Conservation (phyloP, 2,329 filamentous ascomycete genomes). For the Colletotrichum sp. region DNA sequence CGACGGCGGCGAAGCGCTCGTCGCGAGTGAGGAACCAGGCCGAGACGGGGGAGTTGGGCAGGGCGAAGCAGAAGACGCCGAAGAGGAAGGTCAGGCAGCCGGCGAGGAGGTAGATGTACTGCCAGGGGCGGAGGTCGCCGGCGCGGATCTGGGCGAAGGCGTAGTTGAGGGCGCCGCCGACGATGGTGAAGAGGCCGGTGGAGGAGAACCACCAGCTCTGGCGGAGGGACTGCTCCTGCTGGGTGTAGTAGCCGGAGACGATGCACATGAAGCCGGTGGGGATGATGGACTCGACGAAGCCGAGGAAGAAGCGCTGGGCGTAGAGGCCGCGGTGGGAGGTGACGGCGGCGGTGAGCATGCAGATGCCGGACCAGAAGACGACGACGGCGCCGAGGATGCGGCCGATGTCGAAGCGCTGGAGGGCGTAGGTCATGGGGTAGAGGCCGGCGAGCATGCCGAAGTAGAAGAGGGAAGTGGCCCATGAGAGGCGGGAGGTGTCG, state of each 20-base stretch:
- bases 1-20: slow-evolving; percentile 69
- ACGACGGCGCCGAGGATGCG: slow-evolving; percentile 68
- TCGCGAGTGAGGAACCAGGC: slow-evolving; percentile 73
- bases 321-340: slow-evolving; percentile 68
- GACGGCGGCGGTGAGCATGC: slow-evolving; percentile 72
- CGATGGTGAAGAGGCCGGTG: slow-evolving; percentile 65
- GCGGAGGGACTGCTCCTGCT: slow-evolving; percentile 66
- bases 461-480: slow-evolving; percentile 82
- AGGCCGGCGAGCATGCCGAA: slow-evolving; percentile 79
- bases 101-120: slow-evolving; percentile 74
- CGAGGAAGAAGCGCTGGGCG: slow-evolving; percentile 69
- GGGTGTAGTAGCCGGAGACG: slow-evolving; percentile 67
- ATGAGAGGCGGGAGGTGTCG: slow-evolving; percentile 72
- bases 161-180: slow-evolving; percentile 70
- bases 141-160: slow-evolving; percentile 68
- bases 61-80: slow-evolving; percentile 66
- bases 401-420: slow-evolving; percentile 72
- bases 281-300: slow-evolving; percentile 68
- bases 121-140: slow-evolving; percentile 64
- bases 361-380: slow-evolving; percentile 69
- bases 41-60: slow-evolving; percentile 69
- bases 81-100: slow-evolving; percentile 69
- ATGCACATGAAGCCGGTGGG: slow-evolving; percentile 72
- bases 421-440: slow-evolving; percentile 74
- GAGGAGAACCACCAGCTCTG: slow-evolving; percentile 73